Evolutionary conservation across 1,139 yeast species (phyloP).

Genomic region (Candida glucosophila): DNA sequence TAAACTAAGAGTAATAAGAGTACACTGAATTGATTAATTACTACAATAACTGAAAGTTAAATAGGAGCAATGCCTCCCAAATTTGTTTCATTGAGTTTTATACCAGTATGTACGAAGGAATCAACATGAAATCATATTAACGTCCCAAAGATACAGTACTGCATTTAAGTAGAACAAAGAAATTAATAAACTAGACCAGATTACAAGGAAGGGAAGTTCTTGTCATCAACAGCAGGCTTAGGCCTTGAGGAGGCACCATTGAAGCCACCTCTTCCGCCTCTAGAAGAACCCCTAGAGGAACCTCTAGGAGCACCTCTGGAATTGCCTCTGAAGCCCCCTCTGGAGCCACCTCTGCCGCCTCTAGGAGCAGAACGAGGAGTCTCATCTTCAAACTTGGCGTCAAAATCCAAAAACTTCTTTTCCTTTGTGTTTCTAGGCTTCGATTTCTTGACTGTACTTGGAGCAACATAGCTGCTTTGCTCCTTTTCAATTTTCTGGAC

Average conservation of each 20-base stretch:
- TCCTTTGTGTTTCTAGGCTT: slow-evolving; percentile 60
- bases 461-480: slow-evolving; percentile 46
- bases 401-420: slow-evolving; percentile 60
- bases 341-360: slow-evolving; percentile 26
- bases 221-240: slow-evolving; percentile 41
- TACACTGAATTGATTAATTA: too few relatives aligned
- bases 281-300: slow-evolving; percentile 10
- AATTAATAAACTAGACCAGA: slow-evolving; percentile 2
- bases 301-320: slow-evolving; percentile 23
- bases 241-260: slow-evolving; percentile 23
- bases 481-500: slow-evolving; percentile 56
- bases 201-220: slow-evolving; percentile 56
- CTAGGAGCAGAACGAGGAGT: slow-evolving; percentile 11
- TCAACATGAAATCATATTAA: too few relatives aligned
- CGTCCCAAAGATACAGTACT: too few relatives aligned
- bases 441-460: slow-evolving; percentile 51
- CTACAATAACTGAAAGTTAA: too few relatives aligned
- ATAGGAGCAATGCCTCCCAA: too few relatives aligned
- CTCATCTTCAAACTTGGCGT: slow-evolving; percentile 56
- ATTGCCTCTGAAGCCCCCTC: slow-evolving; percentile 5
- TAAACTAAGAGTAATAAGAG: slow-evolving; percentile 1
- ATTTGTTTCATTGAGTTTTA: too few relatives aligned
- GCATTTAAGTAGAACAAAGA: neutral
- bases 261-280: slow-evolving; percentile 13
- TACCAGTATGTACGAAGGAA: too few relatives aligned